Conservation (phyloP, 108 stramenopile species). For the Skeletonema marinoi region DNA sequence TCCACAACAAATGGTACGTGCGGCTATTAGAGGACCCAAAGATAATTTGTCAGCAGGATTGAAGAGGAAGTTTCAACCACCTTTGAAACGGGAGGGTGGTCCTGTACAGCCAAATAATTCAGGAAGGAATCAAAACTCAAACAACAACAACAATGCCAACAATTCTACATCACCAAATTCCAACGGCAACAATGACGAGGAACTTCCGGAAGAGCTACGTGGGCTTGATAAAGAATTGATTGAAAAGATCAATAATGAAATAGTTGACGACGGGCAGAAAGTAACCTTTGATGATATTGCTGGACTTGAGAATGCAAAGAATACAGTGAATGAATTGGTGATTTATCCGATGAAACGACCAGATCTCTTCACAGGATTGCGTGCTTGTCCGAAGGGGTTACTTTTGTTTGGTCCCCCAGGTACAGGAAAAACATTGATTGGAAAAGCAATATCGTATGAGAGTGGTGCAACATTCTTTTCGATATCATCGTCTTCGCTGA, state of each 20-base stretch:
- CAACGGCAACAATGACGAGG: constrained; percentile 57
- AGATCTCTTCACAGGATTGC: constrained; percentile 91
- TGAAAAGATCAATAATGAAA: constrained; percentile 86
- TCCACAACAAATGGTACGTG: constrained; percentile 37
- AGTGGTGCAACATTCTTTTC: constrained; percentile 97
- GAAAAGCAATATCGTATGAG: constrained; percentile 98
- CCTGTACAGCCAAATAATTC: constrained; percentile 5
- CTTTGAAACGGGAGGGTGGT: constrained; percentile 51
- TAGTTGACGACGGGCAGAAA: constrained; percentile 70
- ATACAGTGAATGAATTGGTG: constrained; percentile 87
- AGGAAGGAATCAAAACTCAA: not conserved
- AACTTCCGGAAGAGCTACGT: constrained; percentile 82
- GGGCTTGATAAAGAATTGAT: constrained; percentile 88
- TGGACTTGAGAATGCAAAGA: constrained; percentile 85
- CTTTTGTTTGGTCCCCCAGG: constrained; percentile 75
- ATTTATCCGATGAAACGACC: constrained; percentile 93
- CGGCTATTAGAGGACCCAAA: constrained; percentile 38
- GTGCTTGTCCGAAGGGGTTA: constrained; percentile 83
- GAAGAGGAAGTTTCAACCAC: constrained; percentile 80
- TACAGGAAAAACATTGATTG: constrained; percentile 97
- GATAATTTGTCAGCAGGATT: constrained; percentile 70
- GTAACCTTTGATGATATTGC: constrained; percentile 93
- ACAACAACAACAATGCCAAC: constrained; percentile 9
- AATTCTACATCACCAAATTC: constrained; percentile 14
- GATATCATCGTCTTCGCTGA: constrained; percentile 97